Base-by-base conservation (phyloP, 169 alveolate genomes). In the Pseudocohnilembus persalinus region DNA sequence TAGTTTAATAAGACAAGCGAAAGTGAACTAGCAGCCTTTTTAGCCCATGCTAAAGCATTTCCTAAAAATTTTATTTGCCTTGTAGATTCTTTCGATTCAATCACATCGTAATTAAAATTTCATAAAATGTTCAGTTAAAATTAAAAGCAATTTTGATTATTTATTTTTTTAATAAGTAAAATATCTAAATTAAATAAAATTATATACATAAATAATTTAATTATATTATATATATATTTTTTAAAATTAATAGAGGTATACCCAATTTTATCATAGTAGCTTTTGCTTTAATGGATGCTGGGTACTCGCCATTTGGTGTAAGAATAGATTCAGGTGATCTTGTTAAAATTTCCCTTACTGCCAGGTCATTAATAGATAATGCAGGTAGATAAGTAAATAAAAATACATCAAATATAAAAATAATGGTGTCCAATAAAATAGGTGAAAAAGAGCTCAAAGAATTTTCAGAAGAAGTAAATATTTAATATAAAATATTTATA, bases 271-370 rank as follows among this genome's bases (percentile, higher is more conserved):
- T 97, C n/a, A 83, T 87, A 31, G 98, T 96, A 0, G 96, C 97
- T n/a, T 78, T 96, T n/a, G 98, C 97, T 32, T 87, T 97, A 29
- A 83, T 85, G 76, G 93, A 91, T 78, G 77, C 88, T n/a, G 96
- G 95, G 31, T 88, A 94, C 29, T 81, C 83, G 35, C 96, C 98
- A 6, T 82, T 87, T 29, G 99, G 99, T 73, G 88, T 97, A 29
- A 91, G 99, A 82, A 88, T 97, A 77, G 99, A 97, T 91, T 93
- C 97, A 15, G 99, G 99, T 24, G 98, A 96, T 79, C 91, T 97
- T 31, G 92, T 95, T 28, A 88, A 91, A n/a, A 89, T 96, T 24
- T 90, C 97, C 6, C 87, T 77, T 65, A 88, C 93, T 31, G 88
- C 96, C n/a, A 90, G 90, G 79, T 75, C 85, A 68, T 65, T 94